Evolutionary conservation across 2,329 filamentous ascomycete species (phyloP), one percentile per base, ranked within the genome.

Genomic region (Botrytis fragariae): DNA sequence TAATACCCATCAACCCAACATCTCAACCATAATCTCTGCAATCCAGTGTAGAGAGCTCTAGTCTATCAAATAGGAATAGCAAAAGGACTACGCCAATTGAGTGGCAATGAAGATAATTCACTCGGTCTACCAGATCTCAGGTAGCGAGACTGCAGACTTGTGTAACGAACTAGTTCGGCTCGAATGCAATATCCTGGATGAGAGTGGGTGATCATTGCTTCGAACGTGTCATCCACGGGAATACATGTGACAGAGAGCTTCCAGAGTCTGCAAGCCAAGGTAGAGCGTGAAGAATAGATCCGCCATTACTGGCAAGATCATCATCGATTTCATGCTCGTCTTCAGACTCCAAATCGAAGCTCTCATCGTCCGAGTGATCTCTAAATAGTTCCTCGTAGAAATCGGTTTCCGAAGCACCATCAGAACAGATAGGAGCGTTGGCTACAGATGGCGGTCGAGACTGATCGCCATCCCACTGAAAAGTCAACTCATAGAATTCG

Each of bases 391-490:
- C n/a, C 25, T 63, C 61, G 8, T 44, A 44, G 8, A 29, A 63
- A 18, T 63, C 7, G 8, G 10, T 44, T 1, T 44, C 61, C 10
- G 61, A 63, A 44, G 9, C 25, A 18, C 8, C 9, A 10, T 63
- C 39, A 14, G n/a, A 10, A 29, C 3, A 16, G 9, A 4, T n/a
- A 20, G 2, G 12, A 4, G 25, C 4, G 18, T 18, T 20, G 25
- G 2, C 1, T 2, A 9, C 4, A 18, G 16, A 29, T 1, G 32
- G 1, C 6, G 4, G 42, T 9, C 18, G 16, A 39, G n/a, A 29
- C 14, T 44, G 16, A 7, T 63, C 14, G 25, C 7, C n/a, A 29
- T 63, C 8, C 16, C 20, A 12, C 3, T 44, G n/a, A 1, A 29
- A 63, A 5, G 4, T 63, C 1, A 29, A 16, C 16, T 10, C 18